Percentiles rank a stretch among this genome's conserved stretches.
phyloP scores from a whole-genome alignment of 2,329 filamentous ascomycete genomes.

The Sphaceloma murrayae region DNA sequence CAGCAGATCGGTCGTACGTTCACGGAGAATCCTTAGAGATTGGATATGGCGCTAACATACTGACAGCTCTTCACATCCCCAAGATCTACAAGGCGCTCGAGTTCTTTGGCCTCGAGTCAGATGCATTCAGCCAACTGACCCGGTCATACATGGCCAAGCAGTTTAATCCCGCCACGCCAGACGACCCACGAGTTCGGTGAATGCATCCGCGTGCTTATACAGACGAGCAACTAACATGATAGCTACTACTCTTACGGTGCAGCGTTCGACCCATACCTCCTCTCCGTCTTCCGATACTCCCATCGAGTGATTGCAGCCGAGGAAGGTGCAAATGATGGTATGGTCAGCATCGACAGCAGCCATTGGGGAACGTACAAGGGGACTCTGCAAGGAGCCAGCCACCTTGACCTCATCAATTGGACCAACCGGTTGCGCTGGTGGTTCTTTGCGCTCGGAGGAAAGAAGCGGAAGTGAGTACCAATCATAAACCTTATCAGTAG shows the following conservation, averaged over 20 bases:
- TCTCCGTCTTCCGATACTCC: conserved; percentile 48
- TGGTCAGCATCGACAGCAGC: conserved; percentile 54
- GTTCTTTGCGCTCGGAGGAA: conserved; percentile 47
- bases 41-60: conserved; percentile 24
- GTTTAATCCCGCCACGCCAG: conserved; percentile 51
- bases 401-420: conserved; percentile 59
- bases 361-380: conserved; percentile 55
- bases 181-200: conserved; percentile 43
- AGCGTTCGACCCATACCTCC: conserved; percentile 44
- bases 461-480: conserved; percentile 41
- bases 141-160: conserved; percentile 47
- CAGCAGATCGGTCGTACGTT: conserved; percentile 44
- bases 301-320: conserved; percentile 45
- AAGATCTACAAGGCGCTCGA: conserved; percentile 48
- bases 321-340: conserved; percentile 53
- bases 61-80: conserved; percentile 37
- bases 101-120: conserved; percentile 47
- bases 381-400: conserved; percentile 53
- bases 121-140: conserved; percentile 53
- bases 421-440: conserved; percentile 52
- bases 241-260: conserved; percentile 57
- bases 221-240: conserved; percentile 23
- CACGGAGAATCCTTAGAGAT: conserved; percentile 28
- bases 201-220: conserved; percentile 21
- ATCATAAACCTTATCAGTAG: background rate